A percentile compares a stretch with the other conserved stretches of the same genome.
Evolutionary conservation across 192 early-diverging fungal species (phyloP).

Genomic region (Cetraspora pellucida): DNA sequence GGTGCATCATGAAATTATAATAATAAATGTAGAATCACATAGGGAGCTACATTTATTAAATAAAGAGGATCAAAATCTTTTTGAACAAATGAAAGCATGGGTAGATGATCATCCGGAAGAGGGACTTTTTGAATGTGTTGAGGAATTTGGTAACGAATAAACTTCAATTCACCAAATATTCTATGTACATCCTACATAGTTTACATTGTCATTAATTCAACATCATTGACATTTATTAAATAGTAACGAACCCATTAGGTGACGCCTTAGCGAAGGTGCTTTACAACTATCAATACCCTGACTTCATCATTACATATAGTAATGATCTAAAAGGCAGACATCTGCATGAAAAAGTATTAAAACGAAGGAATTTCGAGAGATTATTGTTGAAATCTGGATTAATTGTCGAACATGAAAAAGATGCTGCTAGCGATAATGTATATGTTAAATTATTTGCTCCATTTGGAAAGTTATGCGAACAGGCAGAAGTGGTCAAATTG

Average conservation of each 20-base stretch:
- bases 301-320: conserved; percentile 45
- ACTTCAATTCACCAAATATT: not conserved
- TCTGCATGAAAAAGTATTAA: conserved; percentile 18
- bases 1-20: conserved; percentile 17
- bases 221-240: not conserved
- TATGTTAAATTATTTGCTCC: conserved; percentile 48
- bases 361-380: conserved; percentile 43
- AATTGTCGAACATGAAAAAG: conserved; percentile 45
- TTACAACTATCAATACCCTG: conserved; percentile 41
- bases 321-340: conserved; percentile 37
- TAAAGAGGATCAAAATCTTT: conserved; percentile 39
- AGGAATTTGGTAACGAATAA: conserved; percentile 37
- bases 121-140: conserved; percentile 39
- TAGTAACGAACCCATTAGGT: conserved; percentile 39
- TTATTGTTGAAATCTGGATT: conserved; percentile 42
- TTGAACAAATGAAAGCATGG: conserved; percentile 39
- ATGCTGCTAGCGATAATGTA: conserved; percentile 41
- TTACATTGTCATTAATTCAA: not conserved
- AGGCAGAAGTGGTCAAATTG: conserved; percentile 42
- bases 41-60: conserved; percentile 37
- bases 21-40: conserved; percentile 30
- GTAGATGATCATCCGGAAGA: conserved; percentile 32
- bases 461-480: conserved; percentile 46
- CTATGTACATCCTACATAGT: not conserved
- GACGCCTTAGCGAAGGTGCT: conserved; percentile 49